Percentiles rank a stretch among this genome's conserved stretches.
Evolutionary conservation across 2,329 filamentous ascomycete genomes (phyloP).

Genomic region (Amauroascus niger): DNA sequence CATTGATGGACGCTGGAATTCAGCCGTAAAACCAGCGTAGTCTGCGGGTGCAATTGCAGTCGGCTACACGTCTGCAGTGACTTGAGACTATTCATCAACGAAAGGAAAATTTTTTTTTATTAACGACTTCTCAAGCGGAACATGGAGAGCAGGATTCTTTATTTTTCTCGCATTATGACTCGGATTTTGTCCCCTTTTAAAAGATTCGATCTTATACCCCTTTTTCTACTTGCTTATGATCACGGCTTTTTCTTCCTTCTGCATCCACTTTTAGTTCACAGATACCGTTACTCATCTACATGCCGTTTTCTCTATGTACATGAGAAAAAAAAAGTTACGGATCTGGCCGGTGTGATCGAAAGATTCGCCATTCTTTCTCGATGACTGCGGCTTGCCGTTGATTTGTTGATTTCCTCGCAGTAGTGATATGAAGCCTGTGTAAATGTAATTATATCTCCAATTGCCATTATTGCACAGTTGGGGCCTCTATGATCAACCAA

Average conservation of each 20-base stretch:
- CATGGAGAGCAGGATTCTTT: conserved; percentile 10
- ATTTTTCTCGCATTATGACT: conserved; percentile 4
- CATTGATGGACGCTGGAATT: not conserved
- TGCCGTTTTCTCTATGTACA: not conserved
- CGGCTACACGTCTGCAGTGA: not conserved
- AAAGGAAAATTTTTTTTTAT: not conserved
- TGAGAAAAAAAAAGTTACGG: not conserved
- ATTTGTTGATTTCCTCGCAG: not conserved
- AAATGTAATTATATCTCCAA: not conserved
- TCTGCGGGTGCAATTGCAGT: not conserved
- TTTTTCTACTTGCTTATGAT: not conserved
- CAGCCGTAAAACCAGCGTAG: not conserved
- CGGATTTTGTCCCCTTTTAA: not conserved
- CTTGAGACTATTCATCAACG: not conserved
- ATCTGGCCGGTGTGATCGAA: not conserved
- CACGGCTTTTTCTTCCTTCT: not conserved
- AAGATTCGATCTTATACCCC: conserved; percentile 7
- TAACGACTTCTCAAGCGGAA: not conserved
- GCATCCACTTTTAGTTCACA: not conserved
- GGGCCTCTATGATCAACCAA: too few species aligned
- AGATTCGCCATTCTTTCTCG: not conserved
- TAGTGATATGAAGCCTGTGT: not conserved
- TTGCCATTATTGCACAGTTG: not conserved
- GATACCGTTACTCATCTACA: not conserved
- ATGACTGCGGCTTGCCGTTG: not conserved